Percentiles rank a stretch among this genome's conserved stretches.
phyloP scores from a whole-genome alignment of 768 basidiomycete species.

The Cubamyces sp. region DNA sequence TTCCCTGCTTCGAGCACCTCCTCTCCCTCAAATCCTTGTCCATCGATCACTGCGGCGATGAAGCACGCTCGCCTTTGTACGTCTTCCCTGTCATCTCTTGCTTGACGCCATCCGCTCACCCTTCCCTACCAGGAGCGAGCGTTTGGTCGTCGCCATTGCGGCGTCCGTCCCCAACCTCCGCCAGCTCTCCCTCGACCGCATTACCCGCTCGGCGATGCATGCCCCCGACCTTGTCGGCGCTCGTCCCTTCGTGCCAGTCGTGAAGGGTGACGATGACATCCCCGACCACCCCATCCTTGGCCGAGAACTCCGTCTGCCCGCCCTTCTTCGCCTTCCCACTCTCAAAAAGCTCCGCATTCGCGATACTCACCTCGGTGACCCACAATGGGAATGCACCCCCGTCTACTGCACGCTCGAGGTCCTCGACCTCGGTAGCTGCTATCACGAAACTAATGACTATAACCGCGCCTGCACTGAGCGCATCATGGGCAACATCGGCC shows the following conservation, averaged over 20 bases:
- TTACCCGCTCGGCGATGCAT: conserved; percentile 70
- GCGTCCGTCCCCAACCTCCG: conserved; percentile 58
- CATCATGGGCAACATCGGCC: conserved; percentile 63
- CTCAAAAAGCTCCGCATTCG: conserved; percentile 65
- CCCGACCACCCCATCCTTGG: conserved; percentile 54
- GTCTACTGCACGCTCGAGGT: conserved; percentile 56
- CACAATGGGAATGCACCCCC: conserved; percentile 55
- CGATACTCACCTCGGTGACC: conserved; percentile 74
- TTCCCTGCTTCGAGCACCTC: conserved; percentile 52
- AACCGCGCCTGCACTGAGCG: conserved; percentile 60
- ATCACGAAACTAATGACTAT: conserved; percentile 54
- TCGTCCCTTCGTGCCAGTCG: conserved; percentile 62
- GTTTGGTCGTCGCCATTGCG: conserved; percentile 70
- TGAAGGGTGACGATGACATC: conserved; percentile 64
- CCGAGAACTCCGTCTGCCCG: conserved; percentile 62
- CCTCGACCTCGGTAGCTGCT: conserved; percentile 59
- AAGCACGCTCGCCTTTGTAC: conserved; percentile 43
- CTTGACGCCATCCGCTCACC: conserved; percentile 23
- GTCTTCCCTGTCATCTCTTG: conserved; percentile 24
- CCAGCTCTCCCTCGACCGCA: conserved; percentile 60
- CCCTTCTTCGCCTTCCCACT: conserved; percentile 63
- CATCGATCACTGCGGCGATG: conserved; percentile 49
- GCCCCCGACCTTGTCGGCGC: conserved; percentile 58
- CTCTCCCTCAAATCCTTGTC: conserved; percentile 48
- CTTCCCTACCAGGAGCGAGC: conserved; percentile 56